These are phyloP conservation scores for Termitomyces bulborhizus DNA, from an alignment of 768 basidiomycete genomes.

Conservation along the genomic window DNA sequence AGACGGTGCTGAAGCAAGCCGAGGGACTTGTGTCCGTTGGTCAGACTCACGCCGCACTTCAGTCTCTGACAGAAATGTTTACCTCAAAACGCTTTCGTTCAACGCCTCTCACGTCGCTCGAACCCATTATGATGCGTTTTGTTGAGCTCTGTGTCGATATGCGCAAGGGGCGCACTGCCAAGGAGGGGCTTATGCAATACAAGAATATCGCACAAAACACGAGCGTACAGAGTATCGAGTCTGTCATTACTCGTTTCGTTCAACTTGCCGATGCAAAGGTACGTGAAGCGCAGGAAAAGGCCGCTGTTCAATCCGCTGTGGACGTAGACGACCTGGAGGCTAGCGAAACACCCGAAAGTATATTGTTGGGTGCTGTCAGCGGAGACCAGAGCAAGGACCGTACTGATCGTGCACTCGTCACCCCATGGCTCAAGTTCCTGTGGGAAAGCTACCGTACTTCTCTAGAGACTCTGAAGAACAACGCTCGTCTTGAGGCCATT, in stretches of 20 bases:
- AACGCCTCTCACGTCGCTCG: conserved; percentile 81
- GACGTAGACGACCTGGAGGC: conserved; percentile 96
- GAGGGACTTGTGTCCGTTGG: conserved; percentile 91
- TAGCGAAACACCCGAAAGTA: conserved; percentile 90
- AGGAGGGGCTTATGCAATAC: conserved; percentile 95
- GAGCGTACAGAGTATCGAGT: conserved; percentile 86
- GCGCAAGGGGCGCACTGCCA: conserved; percentile 88
- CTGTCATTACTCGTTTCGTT: conserved; percentile 84
- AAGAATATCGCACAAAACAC: conserved; percentile 97
- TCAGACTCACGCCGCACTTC: conserved; percentile 84
- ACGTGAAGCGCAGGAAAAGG: conserved; percentile 80
- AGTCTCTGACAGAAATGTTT: conserved; percentile 90
- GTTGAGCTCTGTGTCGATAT: conserved; percentile 95
- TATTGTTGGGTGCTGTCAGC: conserved; percentile 84
- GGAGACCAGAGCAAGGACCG: conserved; percentile 89
- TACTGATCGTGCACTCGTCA: conserved; percentile 91
- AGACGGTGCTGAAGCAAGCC: conserved; percentile 89
- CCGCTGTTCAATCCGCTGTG: conserved; percentile 65
- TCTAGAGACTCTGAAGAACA: conserved; percentile 93
- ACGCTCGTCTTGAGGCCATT: conserved; percentile 84
- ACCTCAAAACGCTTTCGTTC: conserved; percentile 90
- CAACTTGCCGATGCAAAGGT: conserved; percentile 77
- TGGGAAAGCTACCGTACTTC: conserved; percentile 98
- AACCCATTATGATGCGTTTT: conserved; percentile 95
- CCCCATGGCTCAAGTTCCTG: conserved; percentile 96